Conservation (phyloP, 352 stramenopile genomes). For the Plasmopara halstedii region DNA sequence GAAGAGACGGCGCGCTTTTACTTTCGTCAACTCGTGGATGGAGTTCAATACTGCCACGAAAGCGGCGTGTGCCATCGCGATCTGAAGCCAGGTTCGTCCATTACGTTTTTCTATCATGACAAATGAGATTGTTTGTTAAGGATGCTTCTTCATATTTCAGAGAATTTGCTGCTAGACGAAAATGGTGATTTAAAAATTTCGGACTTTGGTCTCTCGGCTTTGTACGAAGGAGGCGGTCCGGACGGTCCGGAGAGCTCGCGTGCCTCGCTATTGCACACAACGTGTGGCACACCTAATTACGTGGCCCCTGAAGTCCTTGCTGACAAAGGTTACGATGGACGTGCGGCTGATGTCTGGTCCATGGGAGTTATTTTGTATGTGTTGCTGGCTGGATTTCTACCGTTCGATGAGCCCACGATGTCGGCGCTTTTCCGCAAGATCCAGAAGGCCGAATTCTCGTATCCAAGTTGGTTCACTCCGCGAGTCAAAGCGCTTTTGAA, state of each 20-base stretch:
- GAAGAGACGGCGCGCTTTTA: slow-evolving; percentile 97
- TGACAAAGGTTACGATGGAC: slow-evolving; percentile 91
- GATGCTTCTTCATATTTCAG: slow-evolving; percentile 16
- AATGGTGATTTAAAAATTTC: slow-evolving; percentile 98
- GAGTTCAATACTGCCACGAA: slow-evolving; percentile 95
- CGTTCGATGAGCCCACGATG: slow-evolving; percentile 94
- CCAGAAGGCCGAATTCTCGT: slow-evolving; percentile 93
- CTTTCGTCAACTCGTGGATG: slow-evolving; percentile 97
- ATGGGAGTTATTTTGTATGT: slow-evolving; percentile 99
- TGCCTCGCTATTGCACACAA: slow-evolving; percentile 91
- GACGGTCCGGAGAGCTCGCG: slow-evolving; percentile 80
- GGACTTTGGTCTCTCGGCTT: slow-evolving; percentile 97
- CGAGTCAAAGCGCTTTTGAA: slow-evolving; percentile 86
- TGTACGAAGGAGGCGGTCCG: slow-evolving; percentile 79
- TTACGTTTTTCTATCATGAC: not conserved
- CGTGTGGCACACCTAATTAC: slow-evolving; percentile 96
- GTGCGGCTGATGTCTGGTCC: slow-evolving; percentile 94
- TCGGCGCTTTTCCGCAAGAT: slow-evolving; percentile 96
- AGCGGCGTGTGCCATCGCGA: slow-evolving; percentile 97
- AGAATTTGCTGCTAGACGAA: slow-evolving; percentile 95
- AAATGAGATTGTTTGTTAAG: not conserved
- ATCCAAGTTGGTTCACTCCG: slow-evolving; percentile 89
- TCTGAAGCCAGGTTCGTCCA: slow-evolving; percentile 85
- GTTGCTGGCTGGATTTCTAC: slow-evolving; percentile 87
- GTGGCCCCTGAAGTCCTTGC: slow-evolving; percentile 91